Conservation (phyloP, 352 stramenopile species). For the Globisporangium carolinianum region DNA sequence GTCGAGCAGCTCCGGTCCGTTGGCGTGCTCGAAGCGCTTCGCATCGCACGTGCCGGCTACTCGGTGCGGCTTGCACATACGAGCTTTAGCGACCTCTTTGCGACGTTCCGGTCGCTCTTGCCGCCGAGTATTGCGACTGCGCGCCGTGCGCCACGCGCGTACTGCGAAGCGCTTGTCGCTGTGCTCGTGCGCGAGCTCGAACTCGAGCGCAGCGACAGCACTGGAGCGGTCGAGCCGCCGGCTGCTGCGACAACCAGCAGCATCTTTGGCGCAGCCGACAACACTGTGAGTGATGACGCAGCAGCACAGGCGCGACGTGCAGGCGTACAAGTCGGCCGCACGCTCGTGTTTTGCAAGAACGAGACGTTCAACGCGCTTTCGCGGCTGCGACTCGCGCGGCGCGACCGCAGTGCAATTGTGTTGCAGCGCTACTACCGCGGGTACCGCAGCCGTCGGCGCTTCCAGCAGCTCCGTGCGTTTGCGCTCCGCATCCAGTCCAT, state of each 20-base stretch:
- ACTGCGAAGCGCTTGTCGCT: constrained; percentile 5
- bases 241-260: background rate
- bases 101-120: constrained; percentile 43
- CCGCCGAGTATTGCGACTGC: constrained; percentile 9
- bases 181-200: constrained; percentile 6
- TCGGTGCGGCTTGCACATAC: constrained; percentile 91
- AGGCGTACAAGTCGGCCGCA: constrained; percentile 53
- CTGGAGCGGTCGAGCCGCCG: background rate
- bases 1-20: constrained; percentile 97
- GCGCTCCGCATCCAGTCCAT: constrained; percentile 34
- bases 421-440: constrained; percentile 43
- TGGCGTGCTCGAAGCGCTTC: constrained; percentile 94
- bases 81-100: constrained; percentile 85
- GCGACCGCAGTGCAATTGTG: constrained; percentile 24
- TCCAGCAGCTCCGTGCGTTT: constrained; percentile 26
- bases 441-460: constrained; percentile 29
- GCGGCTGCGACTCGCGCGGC: constrained; percentile 34
- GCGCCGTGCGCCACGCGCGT: constrained; percentile 25
- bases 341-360: constrained; percentile 60
- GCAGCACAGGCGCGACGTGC: constrained; percentile 11
- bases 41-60: constrained; percentile 94
- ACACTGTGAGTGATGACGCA: background rate
- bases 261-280: constrained; percentile 2
- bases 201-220: constrained; percentile 3
- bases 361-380: constrained; percentile 47